Evolutionary conservation across 1,284 basidiomycete species (phyloP).

Genomic region (Trametes sp.): DNA sequence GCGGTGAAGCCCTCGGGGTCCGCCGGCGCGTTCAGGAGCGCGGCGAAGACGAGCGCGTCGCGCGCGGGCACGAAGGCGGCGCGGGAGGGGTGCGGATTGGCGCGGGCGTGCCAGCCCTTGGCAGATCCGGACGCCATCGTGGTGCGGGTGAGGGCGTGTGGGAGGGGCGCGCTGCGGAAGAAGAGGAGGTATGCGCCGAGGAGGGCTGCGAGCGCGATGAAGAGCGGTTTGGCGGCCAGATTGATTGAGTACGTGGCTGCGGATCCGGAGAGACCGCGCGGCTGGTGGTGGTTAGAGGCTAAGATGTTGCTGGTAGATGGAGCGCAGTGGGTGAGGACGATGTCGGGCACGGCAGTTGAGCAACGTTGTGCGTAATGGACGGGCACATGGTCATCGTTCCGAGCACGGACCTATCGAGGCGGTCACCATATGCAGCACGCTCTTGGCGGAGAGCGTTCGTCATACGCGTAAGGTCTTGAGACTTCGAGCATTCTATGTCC

Average conservation of each 20-base stretch:
- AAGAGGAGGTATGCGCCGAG: slow-evolving; percentile 26
- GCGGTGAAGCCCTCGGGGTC: slow-evolving; percentile 53
- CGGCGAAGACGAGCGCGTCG: slow-evolving; percentile 45
- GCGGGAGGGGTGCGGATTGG: slow-evolving; percentile 43
- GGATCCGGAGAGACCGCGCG: not conserved
- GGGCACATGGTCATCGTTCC: slow-evolving; percentile 1
- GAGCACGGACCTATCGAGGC: not conserved
- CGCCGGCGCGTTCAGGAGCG: slow-evolving; percentile 48
- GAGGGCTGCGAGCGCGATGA: slow-evolving; percentile 24
- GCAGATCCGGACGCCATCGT: slow-evolving; percentile 22
- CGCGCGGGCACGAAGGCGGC: slow-evolving; percentile 45
- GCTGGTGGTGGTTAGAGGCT: slow-evolving; percentile 1
- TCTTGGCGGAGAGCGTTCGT: not conserved
- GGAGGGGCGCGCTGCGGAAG: slow-evolving; percentile 15
- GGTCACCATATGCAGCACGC: slow-evolving; percentile 1
- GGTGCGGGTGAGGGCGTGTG: too few species aligned
- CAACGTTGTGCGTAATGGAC: not conserved
- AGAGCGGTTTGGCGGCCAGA: slow-evolving; percentile 27
- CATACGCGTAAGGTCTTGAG: not conserved
- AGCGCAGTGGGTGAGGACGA: not conserved
- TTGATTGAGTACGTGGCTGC: slow-evolving; percentile 3
- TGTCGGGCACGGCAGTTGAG: not conserved
- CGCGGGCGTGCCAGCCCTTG: slow-evolving; percentile 46
- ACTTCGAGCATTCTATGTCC: not conserved
- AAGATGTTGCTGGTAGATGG: not conserved